Evolutionary conservation across 1,284 basidiomycete species (phyloP), one percentile per base, ranked within the genome.

Genomic region (Sanguinoderma infundibulare): DNA sequence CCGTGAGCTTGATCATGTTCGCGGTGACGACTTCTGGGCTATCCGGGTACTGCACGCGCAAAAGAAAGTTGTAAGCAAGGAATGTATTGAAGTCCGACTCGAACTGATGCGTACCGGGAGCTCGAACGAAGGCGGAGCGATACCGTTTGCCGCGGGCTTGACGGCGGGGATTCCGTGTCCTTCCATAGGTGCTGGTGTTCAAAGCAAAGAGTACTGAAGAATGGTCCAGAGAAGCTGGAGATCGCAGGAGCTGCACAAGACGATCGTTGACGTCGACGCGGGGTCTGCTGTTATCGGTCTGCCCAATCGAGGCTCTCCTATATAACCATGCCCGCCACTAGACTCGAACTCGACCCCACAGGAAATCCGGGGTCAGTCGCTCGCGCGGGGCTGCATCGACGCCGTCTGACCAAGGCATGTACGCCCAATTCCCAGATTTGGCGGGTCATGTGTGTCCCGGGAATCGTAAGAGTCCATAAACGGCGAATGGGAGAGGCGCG

Each of bases 11-110:
- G 55, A 82, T 69, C 36, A 85, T 68, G 67, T 87, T 88, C 34
- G 77, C 76, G 0, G 87, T 89, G 66, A 89, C 82, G 60, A 78
- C 79, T 42, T 87, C 85, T 12, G 83, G 77, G 26, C 69, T 76
- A 62, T 85, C 80, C 39, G 84, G 84, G 38, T 80, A 77, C 83
- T 85, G 52, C 38, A 38, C 26, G 40, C n/a, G 14, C 26, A 5
- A 34, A 35, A 36, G 26, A 49, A 26, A 30, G 47, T 26, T 38
- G 8, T 22, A 15, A 46, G 24, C 10, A n/a, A n/a, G n/a, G 24
- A 28, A 15, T 1, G 10, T 42, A 50, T 49, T 9, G 26, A 28
- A 50, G 56, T 14, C 52, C 20, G 26, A 17, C 39, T 58, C 28
- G 47, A 17, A 20, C 15, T 24, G 40, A n/a, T 34, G 53, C 73